These are phyloP conservation scores for Psilocybe mexicana DNA, from an alignment of 1,284 basidiomycete species.

Conservation along the genomic window DNA sequence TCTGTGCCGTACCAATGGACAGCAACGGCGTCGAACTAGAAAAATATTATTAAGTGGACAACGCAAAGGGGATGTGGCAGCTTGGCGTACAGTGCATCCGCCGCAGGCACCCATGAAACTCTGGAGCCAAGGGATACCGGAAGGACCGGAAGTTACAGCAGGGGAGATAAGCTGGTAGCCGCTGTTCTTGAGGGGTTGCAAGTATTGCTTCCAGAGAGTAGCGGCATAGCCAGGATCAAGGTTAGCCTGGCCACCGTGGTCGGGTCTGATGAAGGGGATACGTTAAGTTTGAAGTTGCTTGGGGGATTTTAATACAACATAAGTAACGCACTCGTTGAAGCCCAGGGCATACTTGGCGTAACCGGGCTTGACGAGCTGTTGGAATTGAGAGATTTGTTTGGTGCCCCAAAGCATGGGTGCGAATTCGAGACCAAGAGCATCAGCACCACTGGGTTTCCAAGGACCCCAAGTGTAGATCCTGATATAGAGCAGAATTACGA, in stretches of 20 bases:
- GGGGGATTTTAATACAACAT: no score
- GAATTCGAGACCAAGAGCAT: slow-evolving; percentile 46
- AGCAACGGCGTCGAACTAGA: slow-evolving; percentile 51
- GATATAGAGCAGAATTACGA: slow-evolving; percentile 2
- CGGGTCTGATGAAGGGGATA: slow-evolving; percentile 35
- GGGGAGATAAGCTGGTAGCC: slow-evolving; percentile 68
- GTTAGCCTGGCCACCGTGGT: slow-evolving; percentile 56
- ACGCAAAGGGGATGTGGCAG: slow-evolving; percentile 3
- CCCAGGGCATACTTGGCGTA: slow-evolving; percentile 33
- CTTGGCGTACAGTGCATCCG: slow-evolving; percentile 51
- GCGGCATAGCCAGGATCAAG: slow-evolving; percentile 53
- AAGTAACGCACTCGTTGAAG: slow-evolving; percentile 5
- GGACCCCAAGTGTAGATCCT: slow-evolving; percentile 66
- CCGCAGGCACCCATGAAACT: slow-evolving; percentile 56
- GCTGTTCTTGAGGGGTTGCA: slow-evolving; percentile 53
- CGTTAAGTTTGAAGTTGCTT: not conserved
- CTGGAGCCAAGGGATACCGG: slow-evolving; percentile 59
- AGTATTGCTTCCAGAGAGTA: slow-evolving; percentile 60
- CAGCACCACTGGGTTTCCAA: slow-evolving; percentile 37
- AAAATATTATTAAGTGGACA: slow-evolving; percentile 6
- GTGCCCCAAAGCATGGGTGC: slow-evolving; percentile 74
- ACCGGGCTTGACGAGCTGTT: slow-evolving; percentile 43
- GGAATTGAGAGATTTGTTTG: slow-evolving; percentile 46
- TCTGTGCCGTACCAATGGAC: slow-evolving; percentile 66
- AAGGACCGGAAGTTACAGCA: slow-evolving; percentile 62